Percentiles rank a stretch among this genome's conserved stretches.
Evolutionary conservation across 176 grass and related monocot species (phyloP).

Genomic region (Saccharum officinarum): DNA sequence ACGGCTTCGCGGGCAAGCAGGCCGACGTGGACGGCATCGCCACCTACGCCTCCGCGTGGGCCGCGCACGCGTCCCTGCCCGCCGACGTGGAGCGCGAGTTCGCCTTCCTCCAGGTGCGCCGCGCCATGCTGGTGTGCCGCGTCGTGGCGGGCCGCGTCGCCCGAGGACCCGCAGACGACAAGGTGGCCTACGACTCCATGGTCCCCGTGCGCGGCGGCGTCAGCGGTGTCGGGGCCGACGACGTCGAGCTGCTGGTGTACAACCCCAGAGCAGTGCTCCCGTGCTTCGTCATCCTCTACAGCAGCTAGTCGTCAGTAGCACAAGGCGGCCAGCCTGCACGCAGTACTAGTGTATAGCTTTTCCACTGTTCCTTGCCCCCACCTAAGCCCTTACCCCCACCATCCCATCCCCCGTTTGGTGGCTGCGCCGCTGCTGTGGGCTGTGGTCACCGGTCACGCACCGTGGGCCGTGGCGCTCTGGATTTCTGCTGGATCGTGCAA

Average conservation of each 20-base stretch:
- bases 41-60: constrained; percentile 62
- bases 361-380: background rate
- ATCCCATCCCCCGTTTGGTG: too few relatives aligned
- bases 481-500: background rate
- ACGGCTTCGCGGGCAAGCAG: constrained; percentile 80
- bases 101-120: constrained; percentile 66
- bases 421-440: background rate
- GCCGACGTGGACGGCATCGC: constrained; percentile 73
- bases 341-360: constrained; percentile 27
- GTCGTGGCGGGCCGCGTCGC: constrained; percentile 72
- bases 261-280: constrained; percentile 72
- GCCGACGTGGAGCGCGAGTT: constrained; percentile 81
- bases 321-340: constrained; percentile 28
- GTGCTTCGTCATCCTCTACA: constrained; percentile 93
- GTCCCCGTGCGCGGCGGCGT: constrained; percentile 16
- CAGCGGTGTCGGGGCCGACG: constrained; percentile 5
- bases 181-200: constrained; percentile 63
- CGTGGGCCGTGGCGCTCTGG: background rate
- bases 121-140: constrained; percentile 86
- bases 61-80: constrained; percentile 64
- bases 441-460: background rate
- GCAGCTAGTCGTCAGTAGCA: constrained; percentile 4
- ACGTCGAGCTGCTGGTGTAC: constrained; percentile 78
- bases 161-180: constrained; percentile 34
- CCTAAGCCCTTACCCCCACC: too few relatives aligned